These are phyloP conservation scores for Penicillium chermesinum DNA, from an alignment of 495 filamentous ascomycete species.

Conservation along the genomic window DNA sequence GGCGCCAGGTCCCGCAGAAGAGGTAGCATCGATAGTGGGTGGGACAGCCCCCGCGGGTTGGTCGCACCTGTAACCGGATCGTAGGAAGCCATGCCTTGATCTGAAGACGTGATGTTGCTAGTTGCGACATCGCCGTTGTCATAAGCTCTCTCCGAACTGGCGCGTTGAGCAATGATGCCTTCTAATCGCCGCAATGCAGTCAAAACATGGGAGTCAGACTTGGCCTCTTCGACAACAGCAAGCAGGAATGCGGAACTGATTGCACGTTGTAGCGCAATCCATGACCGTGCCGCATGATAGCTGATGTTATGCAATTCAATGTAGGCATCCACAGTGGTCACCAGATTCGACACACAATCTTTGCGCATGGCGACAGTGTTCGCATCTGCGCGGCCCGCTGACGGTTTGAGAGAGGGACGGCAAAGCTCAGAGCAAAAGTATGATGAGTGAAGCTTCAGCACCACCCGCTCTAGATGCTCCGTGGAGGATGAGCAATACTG, in stretches of 20 bases:
- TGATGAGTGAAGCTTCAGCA: slow-evolving; percentile 52
- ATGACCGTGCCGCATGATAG: slow-evolving; percentile 40
- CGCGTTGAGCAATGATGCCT: slow-evolving; percentile 40
- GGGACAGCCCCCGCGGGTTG: slow-evolving; percentile 20
- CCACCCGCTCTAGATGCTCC: slow-evolving; percentile 52
- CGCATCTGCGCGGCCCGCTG: slow-evolving; percentile 29
- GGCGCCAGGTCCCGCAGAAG: slow-evolving; percentile 21
- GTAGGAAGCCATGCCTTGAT: slow-evolving; percentile 19
- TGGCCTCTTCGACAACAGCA: slow-evolving; percentile 42
- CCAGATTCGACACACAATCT: slow-evolving; percentile 38
- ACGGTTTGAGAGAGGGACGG: slow-evolving; percentile 49
- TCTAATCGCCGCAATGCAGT: slow-evolving; percentile 37
- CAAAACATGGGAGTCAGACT: slow-evolving; percentile 37
- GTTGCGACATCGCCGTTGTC: slow-evolving; percentile 15
- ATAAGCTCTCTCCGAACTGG: slow-evolving; percentile 31
- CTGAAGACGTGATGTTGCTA: slow-evolving; percentile 16
- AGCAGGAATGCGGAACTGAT: slow-evolving; percentile 46
- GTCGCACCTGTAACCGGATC: slow-evolving; percentile 30
- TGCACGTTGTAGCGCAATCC: slow-evolving; percentile 44
- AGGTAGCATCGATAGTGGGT: slow-evolving; percentile 20
- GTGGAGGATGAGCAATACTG: slow-evolving; percentile 41
- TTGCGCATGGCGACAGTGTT: slow-evolving; percentile 38
- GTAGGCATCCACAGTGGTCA: slow-evolving; percentile 43
- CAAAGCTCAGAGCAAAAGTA: slow-evolving; percentile 58
- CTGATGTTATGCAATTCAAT: slow-evolving; percentile 44